Conservation (phyloP, 2,329 filamentous ascomycete species). For the Colletotrichum zoysiae region DNA sequence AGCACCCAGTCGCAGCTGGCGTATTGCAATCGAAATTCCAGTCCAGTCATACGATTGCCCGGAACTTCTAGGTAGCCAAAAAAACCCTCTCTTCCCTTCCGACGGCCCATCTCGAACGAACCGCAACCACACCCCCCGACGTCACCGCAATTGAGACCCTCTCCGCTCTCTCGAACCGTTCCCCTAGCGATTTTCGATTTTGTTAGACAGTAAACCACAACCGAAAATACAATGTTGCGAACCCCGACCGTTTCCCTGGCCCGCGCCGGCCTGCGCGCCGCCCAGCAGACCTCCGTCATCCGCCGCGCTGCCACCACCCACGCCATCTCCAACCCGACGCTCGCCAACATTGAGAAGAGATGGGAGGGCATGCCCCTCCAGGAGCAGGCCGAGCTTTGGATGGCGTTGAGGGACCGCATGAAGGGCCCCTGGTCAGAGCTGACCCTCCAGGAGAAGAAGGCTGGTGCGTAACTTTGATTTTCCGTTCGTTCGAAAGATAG, state of each 20-base stretch:
- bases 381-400: conserved; percentile 99
- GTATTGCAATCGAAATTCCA: conserved; percentile 43
- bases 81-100: conserved; percentile 42
- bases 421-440: conserved; percentile 97
- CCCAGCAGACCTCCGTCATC: conserved; percentile 56
- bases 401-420: conserved; percentile 98
- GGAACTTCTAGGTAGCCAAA: conserved; percentile 42
- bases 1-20: conserved; percentile 38
- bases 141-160: conserved; percentile 49
- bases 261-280: conserved; percentile 60
- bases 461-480: conserved; percentile 76
- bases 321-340: conserved; percentile 96
- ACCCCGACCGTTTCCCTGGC: conserved; percentile 65
- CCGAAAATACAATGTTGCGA: conserved; percentile 63
- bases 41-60: conserved; percentile 43
- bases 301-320: conserved; percentile 77
- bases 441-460: conserved; percentile 98
- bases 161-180: conserved; percentile 41
- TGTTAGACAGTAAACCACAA: conserved; percentile 34
- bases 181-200: conserved; percentile 36
- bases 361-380: conserved; percentile 98
- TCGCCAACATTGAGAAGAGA: conserved; percentile 99
- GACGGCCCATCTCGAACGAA: conserved; percentile 30
- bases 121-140: conserved; percentile 26
- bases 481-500: conserved; percentile 17